Percentiles rank a stretch among this genome's conserved stretches.
Evolutionary conservation across 73 alveolate species (phyloP).

Genomic region (Tetrahymena borealis): DNA sequence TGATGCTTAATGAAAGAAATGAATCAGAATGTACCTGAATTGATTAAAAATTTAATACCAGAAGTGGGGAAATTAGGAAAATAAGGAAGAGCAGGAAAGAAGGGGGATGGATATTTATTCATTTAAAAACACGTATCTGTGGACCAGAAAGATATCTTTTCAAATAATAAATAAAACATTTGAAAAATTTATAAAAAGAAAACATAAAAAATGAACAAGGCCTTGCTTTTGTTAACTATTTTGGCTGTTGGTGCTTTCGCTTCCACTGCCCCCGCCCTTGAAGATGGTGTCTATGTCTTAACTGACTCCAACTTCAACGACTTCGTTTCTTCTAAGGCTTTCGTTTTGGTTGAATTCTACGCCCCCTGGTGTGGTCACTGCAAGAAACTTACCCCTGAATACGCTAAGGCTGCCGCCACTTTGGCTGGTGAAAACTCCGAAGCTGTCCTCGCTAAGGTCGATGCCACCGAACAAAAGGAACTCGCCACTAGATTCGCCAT

Average conservation of each 20-base stretch:
- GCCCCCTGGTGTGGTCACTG: slow-evolving; percentile 94
- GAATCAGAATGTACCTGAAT: too few relatives aligned
- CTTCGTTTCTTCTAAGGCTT: background rate
- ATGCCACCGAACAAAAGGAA: slow-evolving; percentile 79
- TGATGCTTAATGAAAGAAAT: too few relatives aligned
- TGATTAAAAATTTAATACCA: too few relatives aligned
- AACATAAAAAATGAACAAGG: background rate
- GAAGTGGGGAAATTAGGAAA: too few relatives aligned
- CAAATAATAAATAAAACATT: background rate
- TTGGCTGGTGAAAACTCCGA: slow-evolving; percentile 65
- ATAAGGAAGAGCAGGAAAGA: too few relatives aligned
- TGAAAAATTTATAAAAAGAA: background rate
- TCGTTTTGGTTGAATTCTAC: slow-evolving; percentile 66
- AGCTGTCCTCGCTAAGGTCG: slow-evolving; percentile 85
- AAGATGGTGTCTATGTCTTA: background rate
- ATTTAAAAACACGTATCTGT: background rate
- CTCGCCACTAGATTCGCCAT: slow-evolving; percentile 78
- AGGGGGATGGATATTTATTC: background rate
- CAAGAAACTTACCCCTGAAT: slow-evolving; percentile 94
- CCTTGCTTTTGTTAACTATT: background rate
- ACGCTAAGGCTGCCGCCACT: slow-evolving; percentile 84
- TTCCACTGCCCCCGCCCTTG: background rate
- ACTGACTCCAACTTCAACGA: background rate
- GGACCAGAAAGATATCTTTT: background rate
- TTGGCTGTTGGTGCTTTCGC: slow-evolving; percentile 2